Evolutionary conservation across 2,329 filamentous ascomycete genomes (phyloP).

Genomic region (Colletotrichum gloeosporioides): DNA sequence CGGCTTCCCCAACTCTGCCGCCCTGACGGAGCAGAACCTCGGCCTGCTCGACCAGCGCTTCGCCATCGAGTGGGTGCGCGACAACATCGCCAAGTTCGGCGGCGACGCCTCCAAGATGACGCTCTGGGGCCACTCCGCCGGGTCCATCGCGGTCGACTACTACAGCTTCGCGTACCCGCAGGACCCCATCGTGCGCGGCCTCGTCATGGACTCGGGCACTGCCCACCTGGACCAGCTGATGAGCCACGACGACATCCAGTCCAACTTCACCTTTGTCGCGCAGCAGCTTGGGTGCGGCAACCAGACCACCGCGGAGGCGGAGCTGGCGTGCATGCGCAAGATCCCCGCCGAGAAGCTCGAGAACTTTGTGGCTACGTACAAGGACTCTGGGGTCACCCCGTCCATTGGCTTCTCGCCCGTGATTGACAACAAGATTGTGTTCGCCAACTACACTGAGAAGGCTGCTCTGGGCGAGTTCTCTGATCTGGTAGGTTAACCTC

Average conservation of each 20-base stretch:
- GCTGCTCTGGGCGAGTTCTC: constrained; percentile 12
- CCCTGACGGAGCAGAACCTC: constrained; percentile 42
- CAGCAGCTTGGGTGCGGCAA: constrained; percentile 39
- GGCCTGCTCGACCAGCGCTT: constrained; percentile 59
- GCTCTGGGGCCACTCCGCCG: constrained; percentile 54
- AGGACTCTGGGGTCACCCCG: constrained; percentile 28
- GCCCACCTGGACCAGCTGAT: constrained; percentile 32
- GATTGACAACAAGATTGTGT: constrained; percentile 35
- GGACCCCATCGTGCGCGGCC: constrained; percentile 44
- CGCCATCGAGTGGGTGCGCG: constrained; percentile 55
- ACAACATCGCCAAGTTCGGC: constrained; percentile 56
- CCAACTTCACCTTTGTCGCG: constrained; percentile 45
- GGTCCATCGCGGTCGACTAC: constrained; percentile 40
- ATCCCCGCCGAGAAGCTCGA: constrained; percentile 36
- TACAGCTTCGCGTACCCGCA: constrained; percentile 46
- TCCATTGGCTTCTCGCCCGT: constrained; percentile 34
- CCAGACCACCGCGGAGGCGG: constrained; percentile 31
- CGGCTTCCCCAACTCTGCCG: constrained; percentile 34
- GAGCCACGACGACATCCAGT: constrained; percentile 35
- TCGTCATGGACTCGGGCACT: constrained; percentile 43
- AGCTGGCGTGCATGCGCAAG: constrained; percentile 43
- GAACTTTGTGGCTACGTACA: constrained; percentile 32
- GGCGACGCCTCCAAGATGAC: constrained; percentile 51
- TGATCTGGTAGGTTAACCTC: neutral
- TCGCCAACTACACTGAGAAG: constrained; percentile 35